These are phyloP conservation scores for Plasmopara muralis DNA, from an alignment of 352 stramenopile species.

Conservation along the genomic window DNA sequence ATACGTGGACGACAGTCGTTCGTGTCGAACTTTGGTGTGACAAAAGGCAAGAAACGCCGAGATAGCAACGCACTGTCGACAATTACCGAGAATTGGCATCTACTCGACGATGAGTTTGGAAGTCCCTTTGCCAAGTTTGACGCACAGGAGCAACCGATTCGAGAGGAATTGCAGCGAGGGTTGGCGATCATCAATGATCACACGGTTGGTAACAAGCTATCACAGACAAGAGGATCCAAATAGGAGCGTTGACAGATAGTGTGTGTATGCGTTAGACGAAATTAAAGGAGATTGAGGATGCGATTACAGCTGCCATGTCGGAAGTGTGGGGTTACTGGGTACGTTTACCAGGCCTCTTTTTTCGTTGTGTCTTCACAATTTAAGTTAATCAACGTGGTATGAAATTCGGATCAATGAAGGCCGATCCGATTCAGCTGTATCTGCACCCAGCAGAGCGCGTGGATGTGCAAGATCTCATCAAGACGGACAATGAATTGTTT, in stretches of 20 bases:
- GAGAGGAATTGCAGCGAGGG: conserved; percentile 69
- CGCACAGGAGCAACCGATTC: conserved; percentile 77
- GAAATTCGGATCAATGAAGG: conserved; percentile 25
- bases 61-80: conserved; percentile 75
- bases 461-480: conserved; percentile 84
- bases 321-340: conserved; percentile 89
- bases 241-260: not conserved
- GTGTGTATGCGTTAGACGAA: conserved; percentile 41
- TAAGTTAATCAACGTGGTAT: not conserved
- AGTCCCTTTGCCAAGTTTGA: conserved; percentile 76
- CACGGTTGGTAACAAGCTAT: conserved; percentile 36
- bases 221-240: not conserved
- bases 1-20: conserved; percentile 50
- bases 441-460: conserved; percentile 79
- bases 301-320: conserved; percentile 80
- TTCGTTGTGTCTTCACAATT: not conserved
- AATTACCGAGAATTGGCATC: conserved; percentile 85
- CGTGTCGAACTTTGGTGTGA: conserved; percentile 74
- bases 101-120: conserved; percentile 70
- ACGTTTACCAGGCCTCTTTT: conserved; percentile 5
- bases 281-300: conserved; percentile 83
- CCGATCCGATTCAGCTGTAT: conserved; percentile 78
- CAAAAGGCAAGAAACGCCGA: conserved; percentile 45
- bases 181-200: conserved; percentile 86
- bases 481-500: conserved; percentile 86